These are phyloP conservation scores for Amphirosellinia nigrospora DNA, from an alignment of 495 filamentous ascomycete species.

Conservation along the genomic window DNA sequence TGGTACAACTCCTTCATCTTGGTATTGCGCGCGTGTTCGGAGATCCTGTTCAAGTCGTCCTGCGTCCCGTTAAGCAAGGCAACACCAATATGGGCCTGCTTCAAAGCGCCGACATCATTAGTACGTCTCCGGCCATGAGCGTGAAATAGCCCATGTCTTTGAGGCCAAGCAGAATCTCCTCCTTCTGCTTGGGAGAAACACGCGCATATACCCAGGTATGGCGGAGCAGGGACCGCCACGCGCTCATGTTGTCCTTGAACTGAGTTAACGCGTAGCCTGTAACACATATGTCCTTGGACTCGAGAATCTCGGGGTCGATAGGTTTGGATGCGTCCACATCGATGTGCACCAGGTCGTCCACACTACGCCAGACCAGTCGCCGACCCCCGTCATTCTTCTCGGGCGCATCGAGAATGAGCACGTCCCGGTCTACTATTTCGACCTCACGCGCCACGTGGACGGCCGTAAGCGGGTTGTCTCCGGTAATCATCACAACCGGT, in stretches of 20 bases:
- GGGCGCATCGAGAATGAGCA: conserved; percentile 91
- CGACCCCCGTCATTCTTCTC: conserved; percentile 86
- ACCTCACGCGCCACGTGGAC: conserved; percentile 95
- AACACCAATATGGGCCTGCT: conserved; percentile 97
- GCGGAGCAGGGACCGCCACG: conserved; percentile 73
- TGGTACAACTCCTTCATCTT: conserved; percentile 99
- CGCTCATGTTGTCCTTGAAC: conserved; percentile 77
- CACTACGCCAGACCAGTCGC: conserved; percentile 89
- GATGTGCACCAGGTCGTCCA: conserved; percentile 87
- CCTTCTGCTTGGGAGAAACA: conserved; percentile 98
- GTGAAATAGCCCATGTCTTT: conserved; percentile 98
- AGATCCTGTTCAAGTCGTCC: conserved; percentile 87
- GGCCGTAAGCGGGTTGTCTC: conserved; percentile 96
- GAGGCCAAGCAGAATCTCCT: conserved; percentile 93
- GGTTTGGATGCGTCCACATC: conserved; percentile 85
- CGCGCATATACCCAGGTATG: conserved; percentile 98
- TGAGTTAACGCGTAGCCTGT: conserved; percentile 93
- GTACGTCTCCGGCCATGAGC: conserved; percentile 98
- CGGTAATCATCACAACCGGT: conserved; percentile 99
- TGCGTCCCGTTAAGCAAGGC: conserved; percentile 94
- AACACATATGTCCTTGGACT: conserved; percentile 90
- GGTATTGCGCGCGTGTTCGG: conserved; percentile 87
- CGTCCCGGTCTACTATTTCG: conserved; percentile 96
- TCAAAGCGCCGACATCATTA: conserved; percentile 96
- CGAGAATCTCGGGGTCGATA: conserved; percentile 81